A percentile compares a stretch with the other conserved stretches of the same genome.
Conservation (phyloP, 345 rosid genomes). For the Linum usitatissimum region DNA sequence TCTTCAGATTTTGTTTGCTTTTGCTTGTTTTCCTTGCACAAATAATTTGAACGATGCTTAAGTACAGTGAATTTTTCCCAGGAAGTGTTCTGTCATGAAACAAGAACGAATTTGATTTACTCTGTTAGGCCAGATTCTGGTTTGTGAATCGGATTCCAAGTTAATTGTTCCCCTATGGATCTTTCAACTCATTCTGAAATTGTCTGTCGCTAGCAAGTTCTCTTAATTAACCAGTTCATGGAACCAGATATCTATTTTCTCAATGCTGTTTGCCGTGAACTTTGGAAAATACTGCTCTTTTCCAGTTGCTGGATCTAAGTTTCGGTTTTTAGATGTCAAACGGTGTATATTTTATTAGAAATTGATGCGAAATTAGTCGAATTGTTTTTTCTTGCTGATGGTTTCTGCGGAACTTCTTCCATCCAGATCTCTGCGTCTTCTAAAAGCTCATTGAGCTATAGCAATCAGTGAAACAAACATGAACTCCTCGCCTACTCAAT, state of each 20-base stretch:
- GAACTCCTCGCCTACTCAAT: conserved; percentile 71
- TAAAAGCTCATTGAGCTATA: conserved; percentile 17
- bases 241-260: background rate
- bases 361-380: background rate
- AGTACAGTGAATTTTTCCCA: too few species aligned
- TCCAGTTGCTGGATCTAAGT: background rate
- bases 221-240: too few species aligned
- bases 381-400: background rate
- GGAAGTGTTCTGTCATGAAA: too few species aligned
- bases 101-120: too few species aligned
- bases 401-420: background rate
- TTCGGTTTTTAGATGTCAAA: background rate
- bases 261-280: background rate
- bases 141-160: too few species aligned
- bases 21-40: too few species aligned
- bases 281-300: background rate
- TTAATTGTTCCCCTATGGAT: too few species aligned
- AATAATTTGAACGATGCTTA: too few species aligned
- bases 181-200: too few species aligned
- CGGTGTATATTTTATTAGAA: background rate
- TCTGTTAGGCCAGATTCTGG: too few species aligned
- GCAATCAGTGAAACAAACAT: conserved; percentile 34
- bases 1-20: too few species aligned
- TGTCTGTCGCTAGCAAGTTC: too few species aligned
- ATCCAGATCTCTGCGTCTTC: background rate